Percentiles rank a stretch among this genome's conserved stretches.
phyloP scores from a whole-genome alignment of 331 rosid genomes.

The Prunus yedoensis region DNA sequence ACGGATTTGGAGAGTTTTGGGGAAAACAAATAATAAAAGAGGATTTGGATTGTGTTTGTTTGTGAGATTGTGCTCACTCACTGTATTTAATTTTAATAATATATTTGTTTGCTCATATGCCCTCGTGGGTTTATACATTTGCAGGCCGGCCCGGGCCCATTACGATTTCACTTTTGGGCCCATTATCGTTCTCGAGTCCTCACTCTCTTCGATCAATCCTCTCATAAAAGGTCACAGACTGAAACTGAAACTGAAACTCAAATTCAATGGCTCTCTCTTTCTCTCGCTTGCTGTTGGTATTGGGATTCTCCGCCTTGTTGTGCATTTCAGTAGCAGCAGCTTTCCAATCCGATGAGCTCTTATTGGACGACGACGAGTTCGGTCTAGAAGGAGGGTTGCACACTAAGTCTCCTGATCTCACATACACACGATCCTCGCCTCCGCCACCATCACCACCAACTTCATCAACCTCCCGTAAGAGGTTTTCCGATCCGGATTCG shows the following conservation, averaged over 20 bases:
- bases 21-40: neutral
- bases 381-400: slow-evolving; percentile 72
- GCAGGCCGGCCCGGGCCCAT: neutral
- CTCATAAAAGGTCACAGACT: neutral
- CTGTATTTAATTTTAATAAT: neutral
- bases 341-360: slow-evolving; percentile 92
- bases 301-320: slow-evolving; percentile 24
- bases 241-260: neutral
- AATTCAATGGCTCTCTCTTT: slow-evolving; percentile 23
- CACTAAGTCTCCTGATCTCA: slow-evolving; percentile 31
- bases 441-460: slow-evolving; percentile 15
- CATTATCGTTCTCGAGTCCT: neutral
- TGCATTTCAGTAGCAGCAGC: slow-evolving; percentile 43
- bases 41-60: neutral
- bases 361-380: slow-evolving; percentile 86
- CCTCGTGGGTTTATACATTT: neutral
- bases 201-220: neutral
- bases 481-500: slow-evolving; percentile 62
- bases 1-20: neutral
- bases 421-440: slow-evolving; percentile 29
- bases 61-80: neutral
- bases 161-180: slow-evolving; percentile 3
- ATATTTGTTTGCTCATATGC: neutral
- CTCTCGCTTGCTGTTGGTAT: slow-evolving; percentile 15
- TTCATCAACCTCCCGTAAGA: slow-evolving; percentile 45